A percentile compares a stretch with the other conserved stretches of the same genome.
Evolutionary conservation across 768 basidiomycete species (phyloP).

Genomic region (Russula olivacea): DNA sequence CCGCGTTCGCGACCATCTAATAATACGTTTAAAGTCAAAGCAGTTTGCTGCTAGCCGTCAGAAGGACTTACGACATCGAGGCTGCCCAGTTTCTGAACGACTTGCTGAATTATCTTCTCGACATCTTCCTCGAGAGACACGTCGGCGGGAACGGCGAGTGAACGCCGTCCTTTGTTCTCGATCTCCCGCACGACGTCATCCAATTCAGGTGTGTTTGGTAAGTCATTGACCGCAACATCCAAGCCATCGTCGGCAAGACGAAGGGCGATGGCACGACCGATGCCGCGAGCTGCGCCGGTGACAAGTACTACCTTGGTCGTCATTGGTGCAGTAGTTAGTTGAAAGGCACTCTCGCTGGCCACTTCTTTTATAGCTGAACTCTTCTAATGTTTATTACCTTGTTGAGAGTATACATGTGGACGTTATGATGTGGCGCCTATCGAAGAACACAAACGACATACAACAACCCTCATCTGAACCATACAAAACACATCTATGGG

Average conservation of each 20-base stretch:
- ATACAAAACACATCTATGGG: constrained; percentile 22
- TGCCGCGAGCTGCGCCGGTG: constrained; percentile 27
- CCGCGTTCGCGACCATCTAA: constrained; percentile 25
- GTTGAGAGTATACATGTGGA: neutral
- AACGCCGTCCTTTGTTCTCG: constrained; percentile 10
- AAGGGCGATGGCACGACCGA: constrained; percentile 26
- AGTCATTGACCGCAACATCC: constrained; percentile 25
- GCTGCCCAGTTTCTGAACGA: constrained; percentile 16
- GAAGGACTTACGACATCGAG: constrained; percentile 16
- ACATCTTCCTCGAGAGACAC: constrained; percentile 18
- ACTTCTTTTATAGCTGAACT: neutral
- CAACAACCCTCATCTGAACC: constrained; percentile 6
- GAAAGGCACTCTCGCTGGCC: neutral
- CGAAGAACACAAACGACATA: neutral
- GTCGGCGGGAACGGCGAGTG: constrained; percentile 15
- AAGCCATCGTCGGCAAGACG: constrained; percentile 26
- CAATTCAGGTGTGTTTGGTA: constrained; percentile 2
- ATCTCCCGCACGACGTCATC: constrained; percentile 7
- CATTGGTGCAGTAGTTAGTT: neutral
- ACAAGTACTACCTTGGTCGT: constrained; percentile 25
- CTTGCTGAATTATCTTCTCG: constrained; percentile 1
- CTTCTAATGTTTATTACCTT: neutral
- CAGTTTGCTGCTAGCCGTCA: neutral
- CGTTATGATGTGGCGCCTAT: neutral
- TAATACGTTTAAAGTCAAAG: neutral